These are phyloP conservation scores for Euphorbia peplus DNA, from an alignment of 345 rosid genomes.

Conservation along the genomic window DNA sequence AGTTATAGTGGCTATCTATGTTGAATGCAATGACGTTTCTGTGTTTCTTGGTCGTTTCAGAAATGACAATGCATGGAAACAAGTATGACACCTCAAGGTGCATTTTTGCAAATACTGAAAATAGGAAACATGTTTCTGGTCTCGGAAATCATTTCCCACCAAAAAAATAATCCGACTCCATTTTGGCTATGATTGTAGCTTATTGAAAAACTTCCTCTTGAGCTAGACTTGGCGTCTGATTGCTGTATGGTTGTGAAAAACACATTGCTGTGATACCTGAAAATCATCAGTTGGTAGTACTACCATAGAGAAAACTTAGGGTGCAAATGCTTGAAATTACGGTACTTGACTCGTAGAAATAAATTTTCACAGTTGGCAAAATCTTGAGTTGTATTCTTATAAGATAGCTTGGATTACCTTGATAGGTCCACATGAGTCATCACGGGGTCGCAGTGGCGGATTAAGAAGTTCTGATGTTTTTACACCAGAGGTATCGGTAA, in stretches of 20 bases:
- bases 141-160: no score
- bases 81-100: no score
- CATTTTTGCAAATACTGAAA: no score
- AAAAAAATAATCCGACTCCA: no score
- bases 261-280: not conserved
- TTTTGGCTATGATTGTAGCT: no score
- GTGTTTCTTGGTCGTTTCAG: no score
- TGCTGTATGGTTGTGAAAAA: not conserved
- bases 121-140: no score
- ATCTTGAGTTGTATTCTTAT: slow-evolving; percentile 11
- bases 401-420: slow-evolving; percentile 28
- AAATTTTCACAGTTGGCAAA: not conserved
- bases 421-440: slow-evolving; percentile 52
- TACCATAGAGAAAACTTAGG: not conserved
- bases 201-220: no score
- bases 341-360: not conserved
- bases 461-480: slow-evolving; percentile 70
- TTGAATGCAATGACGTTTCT: not conserved
- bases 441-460: slow-evolving; percentile 55
- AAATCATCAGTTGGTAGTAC: not conserved
- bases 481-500: slow-evolving; percentile 80
- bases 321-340: not conserved
- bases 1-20: not conserved
- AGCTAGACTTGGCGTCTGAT: not conserved
- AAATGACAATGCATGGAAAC: no score